These are phyloP conservation scores for Rhizopogon sp. DNA, from an alignment of 768 basidiomycete species.

Conservation along the genomic window DNA sequence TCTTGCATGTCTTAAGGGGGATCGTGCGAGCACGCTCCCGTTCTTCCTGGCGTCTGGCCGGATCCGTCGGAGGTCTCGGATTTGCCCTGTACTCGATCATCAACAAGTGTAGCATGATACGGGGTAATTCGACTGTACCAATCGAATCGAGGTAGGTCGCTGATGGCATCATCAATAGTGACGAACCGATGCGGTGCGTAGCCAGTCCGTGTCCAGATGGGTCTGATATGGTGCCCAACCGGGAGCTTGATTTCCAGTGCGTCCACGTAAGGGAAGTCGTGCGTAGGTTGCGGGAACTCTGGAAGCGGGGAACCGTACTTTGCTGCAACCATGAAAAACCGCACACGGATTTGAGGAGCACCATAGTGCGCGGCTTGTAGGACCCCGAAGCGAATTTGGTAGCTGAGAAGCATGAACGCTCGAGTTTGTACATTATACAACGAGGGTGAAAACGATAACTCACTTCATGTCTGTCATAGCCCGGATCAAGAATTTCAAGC, in stretches of 20 bases:
- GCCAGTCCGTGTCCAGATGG: constrained; percentile 44
- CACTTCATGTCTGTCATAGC: constrained; percentile 66
- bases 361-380: constrained; percentile 47
- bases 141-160: constrained; percentile 67
- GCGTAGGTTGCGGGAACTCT: constrained; percentile 36
- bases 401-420: constrained; percentile 21
- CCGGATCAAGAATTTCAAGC: constrained; percentile 60
- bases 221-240: constrained; percentile 31
- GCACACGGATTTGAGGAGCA: constrained; percentile 39
- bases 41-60: constrained; percentile 8
- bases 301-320: constrained; percentile 32
- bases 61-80: constrained; percentile 6
- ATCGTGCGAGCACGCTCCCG: constrained; percentile 17
- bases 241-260: constrained; percentile 48
- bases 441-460: constrained; percentile 4
- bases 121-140: constrained; percentile 41
- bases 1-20: constrained; percentile 32
- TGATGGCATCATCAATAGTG: constrained; percentile 67
- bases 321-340: constrained; percentile 46
- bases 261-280: constrained; percentile 35
- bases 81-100: constrained; percentile 15
- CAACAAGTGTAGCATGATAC: not conserved
- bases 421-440: not conserved
- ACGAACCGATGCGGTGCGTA: constrained; percentile 53
- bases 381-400: constrained; percentile 38